Base-by-base conservation (phyloP, 2,329 filamentous ascomycete species). In the Ophiocordyceps camponoti-saundersi region DNA sequence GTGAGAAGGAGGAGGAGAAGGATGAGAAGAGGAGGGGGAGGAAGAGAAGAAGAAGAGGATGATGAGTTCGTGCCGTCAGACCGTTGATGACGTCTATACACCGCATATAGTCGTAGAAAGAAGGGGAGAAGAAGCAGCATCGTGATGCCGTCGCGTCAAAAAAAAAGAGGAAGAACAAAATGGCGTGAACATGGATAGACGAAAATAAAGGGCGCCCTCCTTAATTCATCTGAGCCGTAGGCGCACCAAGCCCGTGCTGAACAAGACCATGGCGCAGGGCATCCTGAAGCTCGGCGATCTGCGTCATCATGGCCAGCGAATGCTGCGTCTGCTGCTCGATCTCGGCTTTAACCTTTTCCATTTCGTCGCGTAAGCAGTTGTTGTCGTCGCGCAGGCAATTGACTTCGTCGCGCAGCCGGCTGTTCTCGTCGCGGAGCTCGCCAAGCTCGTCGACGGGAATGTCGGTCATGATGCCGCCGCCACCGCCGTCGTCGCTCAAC, bases 301-400 rank as follows among this genome's bases (percentile, higher is more conserved):
- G 69, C 41, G 65, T 61, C 64, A 72, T 67, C 66, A 73, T 70
- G 29, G 64, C 60, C 13, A 65, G 55, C 4, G 64, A 67, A 51
- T 71, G 66, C 42, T 65, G 65, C 18, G 62, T 67, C 50, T 75
- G 72, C 41, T 67, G 61, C 39, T 73, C 65, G 50, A 75, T 62
- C 48, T 75, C 67, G 16, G 61, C 57, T 51, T 67, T 68, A 44
- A 80, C 65, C 53, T 79, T 75, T 51, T 77, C 68, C 49, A 82
- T 80, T 59, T 85, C 80, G 43, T 67, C 66, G n/a, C 74, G 71
- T 34, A 86, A 64, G 32, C 79, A 71, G 63, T 83, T 84, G 50
- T 83, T 63, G 57, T 85, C 79, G 44, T 77, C 72, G 20, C 75
- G 76, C 30, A 85, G 65, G 42, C 75, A 73, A 18, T 62, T 63